phyloP scores from a whole-genome alignment of 2,329 filamentous ascomycete genomes.

The Trichoderma gracile region DNA sequence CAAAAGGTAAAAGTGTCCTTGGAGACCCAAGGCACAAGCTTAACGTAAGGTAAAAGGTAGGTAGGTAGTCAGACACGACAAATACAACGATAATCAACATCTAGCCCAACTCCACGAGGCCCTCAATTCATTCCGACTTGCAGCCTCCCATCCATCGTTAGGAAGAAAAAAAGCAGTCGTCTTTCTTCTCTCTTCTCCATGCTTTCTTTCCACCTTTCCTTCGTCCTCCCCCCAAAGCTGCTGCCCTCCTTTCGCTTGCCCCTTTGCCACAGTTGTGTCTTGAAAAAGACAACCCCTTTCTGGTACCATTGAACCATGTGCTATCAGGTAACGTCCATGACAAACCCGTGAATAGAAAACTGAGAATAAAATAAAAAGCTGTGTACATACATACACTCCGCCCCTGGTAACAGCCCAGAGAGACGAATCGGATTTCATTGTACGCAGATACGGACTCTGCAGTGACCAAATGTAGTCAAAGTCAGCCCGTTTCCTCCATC shows the following conservation, averaged over 20 bases:
- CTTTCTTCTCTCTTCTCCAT: background rate
- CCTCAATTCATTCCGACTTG: no score
- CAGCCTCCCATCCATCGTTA: background rate
- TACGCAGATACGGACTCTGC: conserved; percentile 20
- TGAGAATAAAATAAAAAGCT: no score
- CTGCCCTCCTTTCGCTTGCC: background rate
- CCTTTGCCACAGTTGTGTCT: background rate
- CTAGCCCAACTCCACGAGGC: no score
- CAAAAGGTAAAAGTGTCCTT: no score
- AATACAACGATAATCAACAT: no score
- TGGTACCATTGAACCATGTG: conserved; percentile 7
- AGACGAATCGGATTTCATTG: conserved; percentile 24
- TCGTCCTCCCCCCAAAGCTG: background rate
- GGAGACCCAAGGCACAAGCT: no score
- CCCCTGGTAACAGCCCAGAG: conserved; percentile 22
- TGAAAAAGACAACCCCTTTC: background rate
- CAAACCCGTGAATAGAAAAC: background rate
- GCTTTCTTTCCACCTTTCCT: background rate
- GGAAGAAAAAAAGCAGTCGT: background rate
- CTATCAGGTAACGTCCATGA: conserved; percentile 10
- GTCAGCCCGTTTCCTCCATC: background rate
- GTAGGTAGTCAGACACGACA: no score
- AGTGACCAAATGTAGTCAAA: background rate
- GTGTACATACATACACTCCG: conserved; percentile 30
- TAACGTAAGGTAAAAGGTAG: no score